Evolutionary conservation across 768 basidiomycete genomes (phyloP).

Genomic region (Pleurotus pulmonarius): DNA sequence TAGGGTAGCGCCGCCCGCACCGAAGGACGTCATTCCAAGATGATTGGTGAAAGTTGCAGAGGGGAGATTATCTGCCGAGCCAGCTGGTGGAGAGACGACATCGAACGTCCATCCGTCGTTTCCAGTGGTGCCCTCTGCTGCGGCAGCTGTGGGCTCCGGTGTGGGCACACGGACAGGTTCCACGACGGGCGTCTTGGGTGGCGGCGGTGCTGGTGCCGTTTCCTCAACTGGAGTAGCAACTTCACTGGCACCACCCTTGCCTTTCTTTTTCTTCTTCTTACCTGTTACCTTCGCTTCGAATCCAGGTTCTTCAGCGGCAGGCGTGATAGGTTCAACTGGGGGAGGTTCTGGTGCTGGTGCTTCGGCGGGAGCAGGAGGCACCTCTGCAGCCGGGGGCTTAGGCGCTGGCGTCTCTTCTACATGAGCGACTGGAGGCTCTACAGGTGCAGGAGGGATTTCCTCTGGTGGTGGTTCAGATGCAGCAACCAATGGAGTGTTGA

Average conservation of each 20-base stretch:
- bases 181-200: neutral
- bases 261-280: conserved; percentile 3
- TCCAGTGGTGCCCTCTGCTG: neutral
- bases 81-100: conserved; percentile 2
- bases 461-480: neutral
- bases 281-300: neutral
- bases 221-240: neutral
- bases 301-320: neutral
- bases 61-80: conserved; percentile 4
- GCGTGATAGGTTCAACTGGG: neutral
- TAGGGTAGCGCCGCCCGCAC: neutral
- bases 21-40: conserved; percentile 2
- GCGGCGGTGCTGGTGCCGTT: neutral
- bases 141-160: neutral
- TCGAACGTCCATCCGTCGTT: neutral
- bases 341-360: neutral
- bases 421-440: neutral
- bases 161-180: neutral
- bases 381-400: neutral
- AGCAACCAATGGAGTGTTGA: conserved; percentile 1
- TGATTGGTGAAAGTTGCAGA: conserved; percentile 2
- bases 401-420: neutral
- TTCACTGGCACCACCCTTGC: neutral
- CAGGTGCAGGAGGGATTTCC: neutral
- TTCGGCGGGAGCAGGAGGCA: neutral